Percentiles rank a stretch among this genome's conserved stretches.
These are phyloP conservation scores for Chenopodium berlandieri DNA, from an alignment of 148 eudicot species.

Conservation along the genomic window DNA sequence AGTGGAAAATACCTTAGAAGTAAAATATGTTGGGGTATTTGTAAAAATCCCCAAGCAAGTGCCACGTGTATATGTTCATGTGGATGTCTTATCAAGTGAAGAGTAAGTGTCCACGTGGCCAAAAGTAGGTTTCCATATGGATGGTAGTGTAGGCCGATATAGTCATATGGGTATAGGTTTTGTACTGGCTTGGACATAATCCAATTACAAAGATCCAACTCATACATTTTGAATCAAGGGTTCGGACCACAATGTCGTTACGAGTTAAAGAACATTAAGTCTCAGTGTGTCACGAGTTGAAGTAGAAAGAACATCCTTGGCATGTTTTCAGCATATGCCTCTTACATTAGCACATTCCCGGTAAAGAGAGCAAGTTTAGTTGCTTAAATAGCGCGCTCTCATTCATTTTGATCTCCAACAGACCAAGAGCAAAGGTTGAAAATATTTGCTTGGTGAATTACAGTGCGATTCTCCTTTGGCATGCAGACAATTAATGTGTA, in stretches of 20 bases:
- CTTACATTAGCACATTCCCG: neutral
- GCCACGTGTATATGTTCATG: too few relatives aligned
- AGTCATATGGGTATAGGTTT: too few relatives aligned
- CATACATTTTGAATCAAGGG: too few relatives aligned
- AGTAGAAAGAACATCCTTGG: neutral
- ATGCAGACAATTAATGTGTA: neutral
- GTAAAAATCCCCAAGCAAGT: too few relatives aligned
- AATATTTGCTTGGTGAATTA: conserved; percentile 20
- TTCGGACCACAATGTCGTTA: neutral
- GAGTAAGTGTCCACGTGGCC: too few relatives aligned
- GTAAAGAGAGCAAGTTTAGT: neutral
- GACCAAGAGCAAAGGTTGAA: neutral
- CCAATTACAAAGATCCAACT: too few relatives aligned
- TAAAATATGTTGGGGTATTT: too few relatives aligned
- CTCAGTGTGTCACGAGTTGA: neutral
- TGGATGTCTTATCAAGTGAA: too few relatives aligned
- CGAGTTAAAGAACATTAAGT: neutral
- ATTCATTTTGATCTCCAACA: neutral
- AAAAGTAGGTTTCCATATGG: too few relatives aligned
- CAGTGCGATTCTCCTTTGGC: conserved; percentile 39
- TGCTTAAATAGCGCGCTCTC: neutral
- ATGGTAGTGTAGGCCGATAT: too few relatives aligned
- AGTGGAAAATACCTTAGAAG: too few relatives aligned
- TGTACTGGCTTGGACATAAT: too few relatives aligned
- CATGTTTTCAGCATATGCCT: neutral